Percentiles rank a stretch among this genome's conserved stretches.
Conservation (phyloP, 345 rosid species). For the Hibiscus mutabilis region DNA sequence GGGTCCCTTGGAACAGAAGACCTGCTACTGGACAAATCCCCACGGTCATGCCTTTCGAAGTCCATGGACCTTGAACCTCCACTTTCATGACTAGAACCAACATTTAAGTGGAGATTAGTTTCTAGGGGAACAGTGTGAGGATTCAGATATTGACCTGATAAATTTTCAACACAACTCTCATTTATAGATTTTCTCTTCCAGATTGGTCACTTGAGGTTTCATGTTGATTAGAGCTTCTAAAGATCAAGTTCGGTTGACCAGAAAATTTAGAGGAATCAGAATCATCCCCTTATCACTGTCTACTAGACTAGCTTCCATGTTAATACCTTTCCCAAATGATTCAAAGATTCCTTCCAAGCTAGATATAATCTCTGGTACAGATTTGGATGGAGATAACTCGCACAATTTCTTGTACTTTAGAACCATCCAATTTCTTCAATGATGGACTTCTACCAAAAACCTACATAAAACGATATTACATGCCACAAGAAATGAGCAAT, state of each 20-base stretch:
- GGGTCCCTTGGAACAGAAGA: slow-evolving; percentile 59
- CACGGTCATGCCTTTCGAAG: slow-evolving; percentile 58
- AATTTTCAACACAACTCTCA: slow-evolving; percentile 20
- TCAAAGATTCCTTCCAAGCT: slow-evolving; percentile 53
- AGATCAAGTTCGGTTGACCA: slow-evolving; percentile 20
- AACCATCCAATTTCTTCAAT: slow-evolving; percentile 59
- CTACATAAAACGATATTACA: slow-evolving; percentile 34
- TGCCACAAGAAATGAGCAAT: slow-evolving; percentile 16
- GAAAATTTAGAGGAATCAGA: slow-evolving; percentile 25
- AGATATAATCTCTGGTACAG: slow-evolving; percentile 35
- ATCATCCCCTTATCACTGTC: slow-evolving; percentile 63
- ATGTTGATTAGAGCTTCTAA: slow-evolving; percentile 28
- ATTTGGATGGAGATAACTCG: slow-evolving; percentile 42
- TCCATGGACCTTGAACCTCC: slow-evolving; percentile 62
- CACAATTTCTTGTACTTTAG: slow-evolving; percentile 50
- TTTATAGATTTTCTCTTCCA: slow-evolving; percentile 20
- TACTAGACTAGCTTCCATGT: slow-evolving; percentile 39
- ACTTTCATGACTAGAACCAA: slow-evolving; percentile 47
- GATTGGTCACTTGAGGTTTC: slow-evolving; percentile 27
- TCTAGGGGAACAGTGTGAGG: slow-evolving; percentile 29
- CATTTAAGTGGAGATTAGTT: slow-evolving; percentile 39
- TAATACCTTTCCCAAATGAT: slow-evolving; percentile 33
- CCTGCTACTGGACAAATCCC: slow-evolving; percentile 53
- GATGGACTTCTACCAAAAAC: slow-evolving; percentile 53
- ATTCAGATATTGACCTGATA: slow-evolving; percentile 34